Evolutionary conservation across 805 yeast genomes (phyloP).

Genomic region (Metschnikowia rubicola): DNA sequence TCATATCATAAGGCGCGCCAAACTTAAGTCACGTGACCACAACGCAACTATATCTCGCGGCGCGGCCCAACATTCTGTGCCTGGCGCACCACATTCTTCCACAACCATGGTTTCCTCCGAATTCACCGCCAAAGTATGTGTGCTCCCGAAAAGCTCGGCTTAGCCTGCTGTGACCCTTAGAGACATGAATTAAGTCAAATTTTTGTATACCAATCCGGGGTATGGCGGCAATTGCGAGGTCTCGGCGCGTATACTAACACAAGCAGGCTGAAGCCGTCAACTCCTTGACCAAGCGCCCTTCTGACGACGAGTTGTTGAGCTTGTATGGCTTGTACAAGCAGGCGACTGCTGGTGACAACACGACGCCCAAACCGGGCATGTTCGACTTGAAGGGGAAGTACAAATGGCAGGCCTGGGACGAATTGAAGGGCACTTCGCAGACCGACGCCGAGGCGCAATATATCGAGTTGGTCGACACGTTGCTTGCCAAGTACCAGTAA

Average conservation of each 20-base stretch:
- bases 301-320: conserved; percentile 80
- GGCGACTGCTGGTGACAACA: conserved; percentile 95
- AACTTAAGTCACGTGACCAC: conserved; percentile 3
- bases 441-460: conserved; percentile 87
- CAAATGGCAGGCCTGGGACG: conserved; percentile 98
- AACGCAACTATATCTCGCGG: neutral
- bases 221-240: no score
- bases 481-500: conserved; percentile 46
- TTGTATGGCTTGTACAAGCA: conserved; percentile 94
- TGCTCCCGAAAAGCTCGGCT: neutral
- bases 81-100: neutral
- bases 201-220: neutral
- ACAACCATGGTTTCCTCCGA: conserved; percentile 25
- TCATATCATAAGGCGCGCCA: no score
- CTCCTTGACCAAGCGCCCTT: conserved; percentile 70
- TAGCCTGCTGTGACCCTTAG: neutral
- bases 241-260: conserved; percentile 6
- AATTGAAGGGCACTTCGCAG: conserved; percentile 76
- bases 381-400: conserved; percentile 93
- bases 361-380: conserved; percentile 81
- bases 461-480: conserved; percentile 63
- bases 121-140: conserved; percentile 29
- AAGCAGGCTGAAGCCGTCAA: conserved; percentile 78
- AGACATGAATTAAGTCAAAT: neutral
- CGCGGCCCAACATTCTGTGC: conserved; percentile 1